Percentiles rank a stretch among this genome's conserved stretches.
Conservation (phyloP, 2,329 filamentous ascomycete genomes). For the Aspergillus sp. region DNA sequence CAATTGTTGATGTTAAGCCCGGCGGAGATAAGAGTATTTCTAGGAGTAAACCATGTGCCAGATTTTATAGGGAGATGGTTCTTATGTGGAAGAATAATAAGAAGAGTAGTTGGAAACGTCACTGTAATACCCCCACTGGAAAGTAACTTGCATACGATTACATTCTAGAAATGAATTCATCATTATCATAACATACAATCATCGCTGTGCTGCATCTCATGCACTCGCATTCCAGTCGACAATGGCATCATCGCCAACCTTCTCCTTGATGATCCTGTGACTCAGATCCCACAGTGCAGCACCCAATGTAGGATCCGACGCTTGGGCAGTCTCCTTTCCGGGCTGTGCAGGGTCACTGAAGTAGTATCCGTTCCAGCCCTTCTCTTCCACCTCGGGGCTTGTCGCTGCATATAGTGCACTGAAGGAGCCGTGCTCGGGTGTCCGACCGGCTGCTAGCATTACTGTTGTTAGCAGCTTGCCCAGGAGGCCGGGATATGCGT, state of each 20-base stretch:
- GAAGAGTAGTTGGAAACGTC: no score
- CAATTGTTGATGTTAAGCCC: no score
- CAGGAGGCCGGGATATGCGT: constrained; percentile 47
- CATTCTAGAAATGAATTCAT: no score
- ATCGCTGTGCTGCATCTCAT: neutral
- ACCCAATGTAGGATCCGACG: constrained; percentile 43
- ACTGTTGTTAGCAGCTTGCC: constrained; percentile 42
- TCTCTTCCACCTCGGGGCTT: constrained; percentile 45
- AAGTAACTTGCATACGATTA: no score
- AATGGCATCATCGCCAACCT: constrained; percentile 44
- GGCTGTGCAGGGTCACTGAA: constrained; percentile 43
- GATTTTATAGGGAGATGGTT: no score
- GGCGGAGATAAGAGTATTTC: no score
- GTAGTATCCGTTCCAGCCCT: constrained; percentile 48
- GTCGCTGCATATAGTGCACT: constrained; percentile 49
- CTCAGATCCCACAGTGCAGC: constrained; percentile 46
- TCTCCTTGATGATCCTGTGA: constrained; percentile 43
- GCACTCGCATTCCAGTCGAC: constrained; percentile 33
- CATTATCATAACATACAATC: no score
- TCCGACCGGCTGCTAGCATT: constrained; percentile 39
- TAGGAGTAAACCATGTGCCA: no score
- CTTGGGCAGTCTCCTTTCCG: constrained; percentile 45
- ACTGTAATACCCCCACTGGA: no score
- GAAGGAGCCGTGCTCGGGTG: constrained; percentile 48
- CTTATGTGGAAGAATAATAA: no score